Base-by-base conservation (phyloP, 805 yeast species). In the Candida odintsovae region DNA sequence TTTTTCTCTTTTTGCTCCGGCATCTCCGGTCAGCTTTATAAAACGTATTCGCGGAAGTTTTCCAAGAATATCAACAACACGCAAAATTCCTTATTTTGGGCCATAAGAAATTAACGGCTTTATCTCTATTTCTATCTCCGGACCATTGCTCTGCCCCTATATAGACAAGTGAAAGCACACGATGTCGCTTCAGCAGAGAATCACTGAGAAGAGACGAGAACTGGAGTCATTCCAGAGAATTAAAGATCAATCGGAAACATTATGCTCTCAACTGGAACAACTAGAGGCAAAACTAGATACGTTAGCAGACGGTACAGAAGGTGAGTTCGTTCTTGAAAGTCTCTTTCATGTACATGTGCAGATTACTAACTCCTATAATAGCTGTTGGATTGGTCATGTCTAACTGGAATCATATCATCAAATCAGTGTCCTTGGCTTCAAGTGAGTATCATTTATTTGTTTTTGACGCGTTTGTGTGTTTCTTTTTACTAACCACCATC, bases 341-440 rank as follows among this genome's bases (percentile, higher is more conserved):
- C 7, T n/a, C n/a, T n/a, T n/a, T n/a, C n/a, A n/a, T n/a, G n/a
- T n/a, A n/a, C n/a, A n/a, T n/a, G n/a, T n/a, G 8, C 16, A 10
- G 6, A 6, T 6, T 38, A 51, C 54, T 54, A 50, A 57, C 54
- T 8, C 15, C 8, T 22, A 38, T 43, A 16, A 3, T 12, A 56
- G 75, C 83, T 35, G 82, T 81, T 7, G 77, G 78, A 3, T 63
- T 72, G 6, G 77, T 83, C 2, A 70, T 85, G 55, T 70, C 78
- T 3, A 82, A 80, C 53, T 83, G 90, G 90, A 73, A 75, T 46
- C 77, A 75, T 47, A 81, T 83, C 18, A 66, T 80, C 18, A 70
- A 78, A 48, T 75, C 86, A 3, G 76, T 83, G 0, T 75, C 83
- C 11, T 63, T 84, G 53, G 89, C 89, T 0, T 66, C 73, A 2